These are phyloP conservation scores for Entamoeba invadens DNA, from an alignment of 208 protist genomes.

Conservation along the genomic window DNA sequence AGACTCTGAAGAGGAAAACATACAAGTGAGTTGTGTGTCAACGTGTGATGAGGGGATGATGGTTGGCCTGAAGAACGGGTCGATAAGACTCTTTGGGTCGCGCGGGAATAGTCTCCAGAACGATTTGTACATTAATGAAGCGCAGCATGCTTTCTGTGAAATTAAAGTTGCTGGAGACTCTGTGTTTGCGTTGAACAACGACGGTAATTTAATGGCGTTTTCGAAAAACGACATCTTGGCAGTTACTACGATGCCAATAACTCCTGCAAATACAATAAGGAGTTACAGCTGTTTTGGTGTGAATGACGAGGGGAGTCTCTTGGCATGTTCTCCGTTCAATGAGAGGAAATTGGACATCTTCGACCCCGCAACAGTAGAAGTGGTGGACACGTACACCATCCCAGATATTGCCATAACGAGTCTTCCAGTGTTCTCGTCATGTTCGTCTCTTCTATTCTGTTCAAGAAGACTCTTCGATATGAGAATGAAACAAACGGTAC, in stretches of 20 bases:
- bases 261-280: not conserved
- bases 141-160: not conserved
- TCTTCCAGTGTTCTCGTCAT: not conserved
- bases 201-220: not conserved
- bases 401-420: not conserved
- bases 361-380: not conserved
- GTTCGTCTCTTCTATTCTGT: not conserved
- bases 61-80: not conserved
- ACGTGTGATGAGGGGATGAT: not conserved
- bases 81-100: not conserved
- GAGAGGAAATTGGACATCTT: not conserved
- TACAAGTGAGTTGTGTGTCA: not conserved
- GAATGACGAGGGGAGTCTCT: not conserved
- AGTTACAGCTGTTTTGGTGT: not conserved
- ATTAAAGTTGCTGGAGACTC: not conserved
- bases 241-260: not conserved
- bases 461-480: not conserved
- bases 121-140: not conserved
- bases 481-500: not conserved
- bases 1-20: not conserved
- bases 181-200: not conserved
- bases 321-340: not conserved
- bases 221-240: not conserved
- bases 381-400: not conserved
- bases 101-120: too few relatives aligned